Conservation (phyloP, 2,329 filamentous ascomycete species). For the Sporothrix variecibatus region DNA sequence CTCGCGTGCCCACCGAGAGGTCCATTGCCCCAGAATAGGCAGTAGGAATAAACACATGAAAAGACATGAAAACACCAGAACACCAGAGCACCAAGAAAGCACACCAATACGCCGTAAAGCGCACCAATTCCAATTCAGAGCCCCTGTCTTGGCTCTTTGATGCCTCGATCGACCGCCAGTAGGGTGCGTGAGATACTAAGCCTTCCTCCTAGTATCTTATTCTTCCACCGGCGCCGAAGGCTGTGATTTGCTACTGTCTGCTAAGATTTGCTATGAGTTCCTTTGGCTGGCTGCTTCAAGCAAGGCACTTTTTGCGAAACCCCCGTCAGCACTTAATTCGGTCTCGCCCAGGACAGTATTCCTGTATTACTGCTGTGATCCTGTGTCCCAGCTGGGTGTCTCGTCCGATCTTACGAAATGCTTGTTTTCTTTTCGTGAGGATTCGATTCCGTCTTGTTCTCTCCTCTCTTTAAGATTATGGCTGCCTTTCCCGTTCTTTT, state of each 20-base stretch:
- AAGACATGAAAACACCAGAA: background rate
- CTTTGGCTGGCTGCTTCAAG: background rate
- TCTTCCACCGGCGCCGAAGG: background rate
- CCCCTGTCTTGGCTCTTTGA: background rate
- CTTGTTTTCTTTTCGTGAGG: background rate
- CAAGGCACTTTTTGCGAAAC: background rate
- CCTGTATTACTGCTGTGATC: background rate
- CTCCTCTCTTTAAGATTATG: background rate
- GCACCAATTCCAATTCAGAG: background rate
- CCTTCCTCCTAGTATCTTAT: slow-evolving; percentile 10
- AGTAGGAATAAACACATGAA: background rate
- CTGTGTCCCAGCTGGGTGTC: background rate
- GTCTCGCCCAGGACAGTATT: background rate
- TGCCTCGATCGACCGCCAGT: background rate
- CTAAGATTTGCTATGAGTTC: background rate
- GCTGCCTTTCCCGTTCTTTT: background rate
- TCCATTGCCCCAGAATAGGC: background rate
- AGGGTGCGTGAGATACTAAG: background rate
- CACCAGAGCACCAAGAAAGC: too few species aligned
- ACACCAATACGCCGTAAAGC: background rate
- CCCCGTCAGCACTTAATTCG: slow-evolving; percentile 15
- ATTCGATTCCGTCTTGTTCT: background rate
- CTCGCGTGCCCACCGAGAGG: background rate
- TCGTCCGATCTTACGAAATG: background rate
- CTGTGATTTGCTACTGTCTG: background rate